Evolutionary conservation across 345 rosid genomes (phyloP).

Genomic region (Acer saccharum): DNA sequence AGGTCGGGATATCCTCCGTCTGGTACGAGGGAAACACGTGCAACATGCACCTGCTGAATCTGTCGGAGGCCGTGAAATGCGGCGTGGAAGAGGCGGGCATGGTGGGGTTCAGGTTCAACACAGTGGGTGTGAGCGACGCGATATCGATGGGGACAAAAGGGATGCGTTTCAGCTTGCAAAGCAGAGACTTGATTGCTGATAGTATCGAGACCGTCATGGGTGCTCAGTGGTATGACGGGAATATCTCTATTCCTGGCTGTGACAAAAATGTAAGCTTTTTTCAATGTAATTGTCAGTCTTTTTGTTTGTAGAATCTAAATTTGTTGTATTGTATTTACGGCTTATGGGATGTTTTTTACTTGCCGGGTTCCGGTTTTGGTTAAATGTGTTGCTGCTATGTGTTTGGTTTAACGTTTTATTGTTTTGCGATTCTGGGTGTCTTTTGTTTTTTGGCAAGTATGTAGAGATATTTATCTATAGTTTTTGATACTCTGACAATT

Average conservation of each 20-base stretch:
- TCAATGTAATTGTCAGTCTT: too few relatives aligned
- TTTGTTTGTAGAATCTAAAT: too few relatives aligned
- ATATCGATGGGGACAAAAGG: slow-evolving; percentile 98
- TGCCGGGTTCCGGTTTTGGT: background rate
- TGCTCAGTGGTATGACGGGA: slow-evolving; percentile 99
- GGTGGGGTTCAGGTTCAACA: slow-evolving; percentile 95
- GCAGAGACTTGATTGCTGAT: slow-evolving; percentile 96
- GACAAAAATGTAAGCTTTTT: slow-evolving; percentile 81
- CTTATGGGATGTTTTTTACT: too few relatives aligned
- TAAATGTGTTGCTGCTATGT: background rate
- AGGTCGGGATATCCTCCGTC: slow-evolving; percentile 88
- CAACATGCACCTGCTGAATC: slow-evolving; percentile 79
- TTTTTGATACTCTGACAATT: too few relatives aligned
- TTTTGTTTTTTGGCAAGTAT: too few relatives aligned
- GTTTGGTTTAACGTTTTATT: background rate
- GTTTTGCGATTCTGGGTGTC: background rate
- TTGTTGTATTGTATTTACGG: too few relatives aligned
- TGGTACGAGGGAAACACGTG: slow-evolving; percentile 99
- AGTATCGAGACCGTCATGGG: slow-evolving; percentile 99
- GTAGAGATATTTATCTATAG: too few relatives aligned
- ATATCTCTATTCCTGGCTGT: slow-evolving; percentile 95
- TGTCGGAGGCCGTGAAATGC: slow-evolving; percentile 88
- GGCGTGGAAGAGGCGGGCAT: slow-evolving; percentile 86
- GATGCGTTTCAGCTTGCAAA: slow-evolving; percentile 90
- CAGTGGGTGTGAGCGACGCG: slow-evolving; percentile 95